Evolutionary conservation across 306 rosid species (phyloP).

Genomic region (Prunus fruticosa): DNA sequence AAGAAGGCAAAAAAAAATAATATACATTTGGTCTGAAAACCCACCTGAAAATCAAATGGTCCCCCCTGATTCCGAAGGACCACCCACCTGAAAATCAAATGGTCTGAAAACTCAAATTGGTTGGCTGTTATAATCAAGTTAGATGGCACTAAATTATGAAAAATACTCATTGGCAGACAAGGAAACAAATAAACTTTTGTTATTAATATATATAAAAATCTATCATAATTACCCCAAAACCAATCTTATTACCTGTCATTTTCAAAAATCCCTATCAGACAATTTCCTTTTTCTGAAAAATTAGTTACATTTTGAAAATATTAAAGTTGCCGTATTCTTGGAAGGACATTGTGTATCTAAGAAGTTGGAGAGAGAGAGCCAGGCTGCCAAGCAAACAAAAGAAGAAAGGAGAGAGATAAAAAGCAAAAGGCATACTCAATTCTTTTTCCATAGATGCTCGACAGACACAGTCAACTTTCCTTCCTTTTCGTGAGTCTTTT

Average conservation of each 20-base stretch:
- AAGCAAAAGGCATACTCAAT: neutral
- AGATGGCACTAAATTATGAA: neutral
- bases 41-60: neutral
- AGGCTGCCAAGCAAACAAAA: neutral
- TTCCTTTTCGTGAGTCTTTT: neutral
- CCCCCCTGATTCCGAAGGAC: too few species aligned
- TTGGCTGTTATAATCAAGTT: constrained; percentile 7
- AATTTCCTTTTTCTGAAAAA: too few species aligned
- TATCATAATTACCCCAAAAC: neutral
- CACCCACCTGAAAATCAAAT: neutral
- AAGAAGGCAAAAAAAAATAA: neutral
- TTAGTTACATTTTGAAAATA: too few species aligned
- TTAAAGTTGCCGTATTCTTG: too few species aligned
- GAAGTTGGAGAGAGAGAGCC: neutral
- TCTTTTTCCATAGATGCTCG: constrained; percentile 11
- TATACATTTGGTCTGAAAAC: neutral
- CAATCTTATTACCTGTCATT: too few species aligned
- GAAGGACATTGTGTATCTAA: too few species aligned
- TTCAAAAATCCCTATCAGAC: too few species aligned
- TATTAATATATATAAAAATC: neutral
- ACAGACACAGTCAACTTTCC: neutral
- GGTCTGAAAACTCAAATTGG: neutral
- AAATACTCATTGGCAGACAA: neutral
- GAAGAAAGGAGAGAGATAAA: neutral
- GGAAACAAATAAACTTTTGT: neutral